Evolutionary conservation across 306 rosid species (phyloP).

Genomic region (Dryas octopetala): DNA sequence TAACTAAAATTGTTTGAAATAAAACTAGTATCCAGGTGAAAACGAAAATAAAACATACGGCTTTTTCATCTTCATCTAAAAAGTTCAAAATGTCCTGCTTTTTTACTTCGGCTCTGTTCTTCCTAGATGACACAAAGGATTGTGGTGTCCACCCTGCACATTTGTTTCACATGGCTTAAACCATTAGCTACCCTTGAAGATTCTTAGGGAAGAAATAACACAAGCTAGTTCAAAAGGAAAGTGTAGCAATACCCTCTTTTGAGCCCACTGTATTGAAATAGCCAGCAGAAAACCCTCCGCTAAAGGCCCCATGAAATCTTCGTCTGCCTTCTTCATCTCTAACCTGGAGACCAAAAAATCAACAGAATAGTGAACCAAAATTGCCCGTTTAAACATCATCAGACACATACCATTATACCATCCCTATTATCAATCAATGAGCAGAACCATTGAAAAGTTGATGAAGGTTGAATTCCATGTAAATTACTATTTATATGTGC

Average conservation of each 20-base stretch:
- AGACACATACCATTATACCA: not conserved
- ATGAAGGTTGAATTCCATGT: not conserved
- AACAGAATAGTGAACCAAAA: not conserved
- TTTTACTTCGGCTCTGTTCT: constrained; percentile 84
- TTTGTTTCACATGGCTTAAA: constrained; percentile 27
- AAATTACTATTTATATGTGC: not conserved
- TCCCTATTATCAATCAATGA: not conserved
- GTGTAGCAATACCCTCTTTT: constrained; percentile 66
- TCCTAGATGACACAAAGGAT: constrained; percentile 83
- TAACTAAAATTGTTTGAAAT: not conserved
- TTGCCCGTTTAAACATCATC: not conserved
- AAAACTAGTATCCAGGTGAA: constrained; percentile 3
- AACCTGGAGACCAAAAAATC: constrained; percentile 50
- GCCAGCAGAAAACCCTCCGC: constrained; percentile 95
- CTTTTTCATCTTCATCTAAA: constrained; percentile 90
- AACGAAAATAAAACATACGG: constrained; percentile 52
- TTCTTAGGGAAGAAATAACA: constrained; percentile 8
- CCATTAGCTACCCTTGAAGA: constrained; percentile 12
- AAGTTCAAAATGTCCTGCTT: constrained; percentile 78
- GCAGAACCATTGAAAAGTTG: not conserved
- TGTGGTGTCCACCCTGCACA: constrained; percentile 95
- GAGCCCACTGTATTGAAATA: constrained; percentile 88
- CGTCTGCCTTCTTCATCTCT: constrained; percentile 97
- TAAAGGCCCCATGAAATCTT: constrained; percentile 97
- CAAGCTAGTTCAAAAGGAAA: constrained; percentile 10